Conservation (phyloP, 2,329 filamentous ascomycete genomes). For the Fusarium solani-melongenae region DNA sequence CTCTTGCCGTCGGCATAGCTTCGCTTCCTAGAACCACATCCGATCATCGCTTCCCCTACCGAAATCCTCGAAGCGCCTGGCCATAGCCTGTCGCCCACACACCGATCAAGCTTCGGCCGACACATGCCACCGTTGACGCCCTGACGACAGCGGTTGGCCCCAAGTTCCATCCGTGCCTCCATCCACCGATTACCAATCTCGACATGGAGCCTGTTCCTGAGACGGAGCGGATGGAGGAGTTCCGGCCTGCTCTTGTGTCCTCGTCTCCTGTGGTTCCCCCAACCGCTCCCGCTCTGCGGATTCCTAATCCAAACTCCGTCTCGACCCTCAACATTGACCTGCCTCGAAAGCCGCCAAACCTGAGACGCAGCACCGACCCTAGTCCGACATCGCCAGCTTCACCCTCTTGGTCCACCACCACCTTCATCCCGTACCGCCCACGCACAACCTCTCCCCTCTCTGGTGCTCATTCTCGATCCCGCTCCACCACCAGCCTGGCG, state of each 20-base stretch:
- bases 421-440: slow-evolving; percentile 66
- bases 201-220: slow-evolving; percentile 76
- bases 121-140: slow-evolving; percentile 40
- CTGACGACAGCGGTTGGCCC: slow-evolving; percentile 39
- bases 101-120: slow-evolving; percentile 27
- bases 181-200: slow-evolving; percentile 35
- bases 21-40: slow-evolving; percentile 10
- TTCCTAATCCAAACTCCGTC: slow-evolving; percentile 54
- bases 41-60: neutral
- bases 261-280: slow-evolving; percentile 51
- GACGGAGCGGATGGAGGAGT: slow-evolving; percentile 75
- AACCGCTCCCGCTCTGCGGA: slow-evolving; percentile 64
- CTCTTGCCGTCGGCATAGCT: slow-evolving; percentile 22
- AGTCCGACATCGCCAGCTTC: slow-evolving; percentile 61
- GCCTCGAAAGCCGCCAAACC: slow-evolving; percentile 61
- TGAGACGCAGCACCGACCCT: slow-evolving; percentile 70
- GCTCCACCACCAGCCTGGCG: slow-evolving; percentile 65
- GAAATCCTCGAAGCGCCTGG: slow-evolving; percentile 9
- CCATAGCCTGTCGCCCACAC: slow-evolving; percentile 16
- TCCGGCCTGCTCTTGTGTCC: slow-evolving; percentile 67
- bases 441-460: slow-evolving; percentile 72
- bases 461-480: slow-evolving; percentile 66
- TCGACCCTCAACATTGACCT: slow-evolving; percentile 56
- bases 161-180: slow-evolving; percentile 32
- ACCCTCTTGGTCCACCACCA: slow-evolving; percentile 60